phyloP scores from a whole-genome alignment of 257 asterid species.

The Rehmannia glutinosa region DNA sequence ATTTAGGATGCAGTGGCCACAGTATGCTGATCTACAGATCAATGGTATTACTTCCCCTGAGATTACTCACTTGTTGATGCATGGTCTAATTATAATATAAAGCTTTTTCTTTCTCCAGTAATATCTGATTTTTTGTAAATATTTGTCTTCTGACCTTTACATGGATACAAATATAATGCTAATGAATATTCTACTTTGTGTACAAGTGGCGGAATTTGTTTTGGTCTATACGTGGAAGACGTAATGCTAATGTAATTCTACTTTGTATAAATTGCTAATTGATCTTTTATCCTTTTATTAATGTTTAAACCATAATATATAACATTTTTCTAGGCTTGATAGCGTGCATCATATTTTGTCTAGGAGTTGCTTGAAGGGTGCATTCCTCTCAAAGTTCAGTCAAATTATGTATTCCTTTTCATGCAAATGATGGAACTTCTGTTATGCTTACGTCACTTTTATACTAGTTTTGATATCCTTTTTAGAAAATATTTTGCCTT shows the following conservation, averaged over 20 bases:
- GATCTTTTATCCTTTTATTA: not conserved
- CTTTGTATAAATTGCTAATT: not conserved
- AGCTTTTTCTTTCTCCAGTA: not conserved
- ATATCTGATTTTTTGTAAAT: not conserved
- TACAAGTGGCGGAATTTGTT: not conserved
- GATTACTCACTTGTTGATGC: conserved; percentile 4
- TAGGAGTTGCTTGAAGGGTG: not conserved
- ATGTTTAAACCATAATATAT: not conserved
- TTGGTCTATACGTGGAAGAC: not conserved
- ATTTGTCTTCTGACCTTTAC: conserved; percentile 1
- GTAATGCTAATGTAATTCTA: not conserved
- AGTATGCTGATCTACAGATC: conserved; percentile 82
- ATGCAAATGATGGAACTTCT: conserved; percentile 4
- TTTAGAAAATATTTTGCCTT: conserved; percentile 1
- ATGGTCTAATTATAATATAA: not conserved
- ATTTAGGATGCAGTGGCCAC: conserved; percentile 99
- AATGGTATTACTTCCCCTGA: conserved; percentile 59
- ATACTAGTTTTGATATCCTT: not conserved
- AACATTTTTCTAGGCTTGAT: not conserved
- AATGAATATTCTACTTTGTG: not conserved
- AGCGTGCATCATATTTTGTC: not conserved
- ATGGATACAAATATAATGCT: conserved; percentile 6
- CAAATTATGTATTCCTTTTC: not conserved
- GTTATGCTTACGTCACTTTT: not conserved
- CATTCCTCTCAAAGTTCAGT: not conserved